Percentiles rank a stretch among this genome's conserved stretches.
phyloP scores from a whole-genome alignment of 208 protist species.

The Trypanosoma lewisi region DNA sequence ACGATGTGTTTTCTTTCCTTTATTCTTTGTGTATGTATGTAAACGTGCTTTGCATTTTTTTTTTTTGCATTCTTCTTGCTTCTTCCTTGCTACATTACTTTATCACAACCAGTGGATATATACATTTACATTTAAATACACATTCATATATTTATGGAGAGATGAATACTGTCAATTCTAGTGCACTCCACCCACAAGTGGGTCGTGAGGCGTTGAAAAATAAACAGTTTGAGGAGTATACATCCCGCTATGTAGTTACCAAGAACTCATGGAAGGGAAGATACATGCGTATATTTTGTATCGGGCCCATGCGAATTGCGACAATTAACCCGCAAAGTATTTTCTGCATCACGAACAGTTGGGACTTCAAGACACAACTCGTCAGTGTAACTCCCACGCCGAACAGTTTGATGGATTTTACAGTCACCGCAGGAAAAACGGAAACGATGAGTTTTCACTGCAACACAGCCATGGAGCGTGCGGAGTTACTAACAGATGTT shows the following conservation, averaged over 20 bases:
- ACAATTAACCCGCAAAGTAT: conserved; percentile 75
- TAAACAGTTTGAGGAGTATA: conserved; percentile 37
- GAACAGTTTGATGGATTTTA: conserved; percentile 39
- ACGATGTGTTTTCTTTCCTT: neutral
- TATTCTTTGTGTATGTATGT: neutral
- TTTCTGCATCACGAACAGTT: conserved; percentile 83
- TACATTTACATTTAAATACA: too few species aligned
- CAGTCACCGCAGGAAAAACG: conserved; percentile 38
- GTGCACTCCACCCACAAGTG: conserved; percentile 4
- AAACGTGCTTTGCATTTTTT: neutral
- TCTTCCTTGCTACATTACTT: too few species aligned
- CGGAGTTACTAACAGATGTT: conserved; percentile 84
- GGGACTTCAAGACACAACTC: conserved; percentile 48
- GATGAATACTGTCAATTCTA: conserved; percentile 12
- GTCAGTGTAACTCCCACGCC: conserved; percentile 46
- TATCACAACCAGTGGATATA: too few species aligned
- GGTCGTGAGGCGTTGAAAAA: neutral
- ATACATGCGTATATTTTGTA: conserved; percentile 84
- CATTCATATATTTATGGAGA: too few species aligned
- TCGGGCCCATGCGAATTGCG: conserved; percentile 48
- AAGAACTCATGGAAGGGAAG: conserved; percentile 88
- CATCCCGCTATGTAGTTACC: conserved; percentile 66
- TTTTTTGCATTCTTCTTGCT: neutral
- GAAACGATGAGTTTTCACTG: conserved; percentile 75
- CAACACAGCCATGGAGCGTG: conserved; percentile 48